Evolutionary conservation across 1,139 yeast species (phyloP).

Genomic region (Protomyces inundatus): DNA sequence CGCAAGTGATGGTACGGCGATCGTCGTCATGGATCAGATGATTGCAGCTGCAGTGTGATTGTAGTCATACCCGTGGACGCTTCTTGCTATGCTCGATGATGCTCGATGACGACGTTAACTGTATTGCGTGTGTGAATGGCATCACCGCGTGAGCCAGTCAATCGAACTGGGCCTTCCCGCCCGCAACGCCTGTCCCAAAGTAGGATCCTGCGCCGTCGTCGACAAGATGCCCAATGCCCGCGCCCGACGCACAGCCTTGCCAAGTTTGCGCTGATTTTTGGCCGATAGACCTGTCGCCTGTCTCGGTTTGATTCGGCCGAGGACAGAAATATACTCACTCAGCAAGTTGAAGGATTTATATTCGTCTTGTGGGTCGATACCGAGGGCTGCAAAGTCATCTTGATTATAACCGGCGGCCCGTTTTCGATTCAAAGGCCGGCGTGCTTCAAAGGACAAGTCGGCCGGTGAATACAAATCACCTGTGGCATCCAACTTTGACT

Average conservation of each 20-base stretch:
- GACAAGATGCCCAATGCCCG: constrained; percentile 65
- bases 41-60: no score
- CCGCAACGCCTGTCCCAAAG: background rate
- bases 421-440: constrained; percentile 9
- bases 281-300: constrained; percentile 27
- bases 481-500: background rate
- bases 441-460: constrained; percentile 17
- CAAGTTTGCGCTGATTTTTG: constrained; percentile 16
- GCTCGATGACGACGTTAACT: no score
- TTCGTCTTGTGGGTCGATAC: constrained; percentile 16
- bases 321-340: constrained; percentile 25
- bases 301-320: constrained; percentile 29
- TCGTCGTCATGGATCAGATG: no score
- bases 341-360: constrained; percentile 18
- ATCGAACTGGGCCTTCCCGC: background rate
- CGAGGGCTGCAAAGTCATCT: constrained; percentile 4
- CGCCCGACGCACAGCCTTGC: constrained; percentile 46
- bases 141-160: background rate
- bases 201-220: constrained; percentile 34
- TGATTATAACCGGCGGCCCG: background rate
- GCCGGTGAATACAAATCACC: constrained; percentile 12
- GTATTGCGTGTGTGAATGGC: no score
- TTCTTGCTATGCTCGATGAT: no score
- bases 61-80: no score
- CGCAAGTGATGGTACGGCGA: background rate